phyloP scores from a whole-genome alignment of 1,284 basidiomycete genomes.

The Apiotrichum veenhuisii region DNA sequence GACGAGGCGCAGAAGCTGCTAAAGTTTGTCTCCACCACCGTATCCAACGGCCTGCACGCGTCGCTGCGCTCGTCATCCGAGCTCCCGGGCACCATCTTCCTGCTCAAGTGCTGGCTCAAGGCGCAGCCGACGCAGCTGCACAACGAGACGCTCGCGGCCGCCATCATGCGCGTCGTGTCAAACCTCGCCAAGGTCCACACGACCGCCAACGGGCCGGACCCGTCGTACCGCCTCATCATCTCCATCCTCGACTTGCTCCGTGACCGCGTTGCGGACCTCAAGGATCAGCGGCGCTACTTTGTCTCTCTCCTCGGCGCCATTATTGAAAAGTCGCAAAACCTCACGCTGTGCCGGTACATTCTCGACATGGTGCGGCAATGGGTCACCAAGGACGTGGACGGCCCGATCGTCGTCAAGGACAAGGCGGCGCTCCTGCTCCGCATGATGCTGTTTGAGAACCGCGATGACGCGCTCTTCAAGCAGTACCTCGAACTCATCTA shows the following conservation, averaged over 20 bases:
- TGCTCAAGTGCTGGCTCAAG: constrained; percentile 85
- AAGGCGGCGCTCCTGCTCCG: constrained; percentile 86
- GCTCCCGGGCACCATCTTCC: constrained; percentile 74
- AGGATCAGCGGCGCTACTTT: constrained; percentile 62
- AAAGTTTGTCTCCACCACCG: constrained; percentile 66
- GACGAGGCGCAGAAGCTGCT: constrained; percentile 72
- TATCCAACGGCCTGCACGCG: constrained; percentile 63
- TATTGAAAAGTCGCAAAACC: constrained; percentile 87
- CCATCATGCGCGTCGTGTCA: constrained; percentile 78
- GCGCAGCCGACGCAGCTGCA: constrained; percentile 67
- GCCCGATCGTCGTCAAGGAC: constrained; percentile 83
- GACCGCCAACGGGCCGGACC: constrained; percentile 52
- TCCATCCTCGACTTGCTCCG: constrained; percentile 55
- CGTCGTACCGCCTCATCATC: constrained; percentile 51
- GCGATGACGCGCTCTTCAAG: constrained; percentile 72
- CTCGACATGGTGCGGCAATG: constrained; percentile 84
- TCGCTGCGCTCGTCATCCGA: constrained; percentile 37
- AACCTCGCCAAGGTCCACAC: constrained; percentile 88
- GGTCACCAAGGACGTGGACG: constrained; percentile 75
- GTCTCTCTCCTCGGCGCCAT: constrained; percentile 70
- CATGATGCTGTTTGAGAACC: constrained; percentile 83
- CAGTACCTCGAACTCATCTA: constrained; percentile 87
- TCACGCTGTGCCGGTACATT: constrained; percentile 75
- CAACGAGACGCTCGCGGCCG: constrained; percentile 72
- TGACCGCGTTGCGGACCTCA: constrained; percentile 54